Evolutionary conservation across 2,329 filamentous ascomycete species (phyloP).

Genomic region (Aspergillus persii): DNA sequence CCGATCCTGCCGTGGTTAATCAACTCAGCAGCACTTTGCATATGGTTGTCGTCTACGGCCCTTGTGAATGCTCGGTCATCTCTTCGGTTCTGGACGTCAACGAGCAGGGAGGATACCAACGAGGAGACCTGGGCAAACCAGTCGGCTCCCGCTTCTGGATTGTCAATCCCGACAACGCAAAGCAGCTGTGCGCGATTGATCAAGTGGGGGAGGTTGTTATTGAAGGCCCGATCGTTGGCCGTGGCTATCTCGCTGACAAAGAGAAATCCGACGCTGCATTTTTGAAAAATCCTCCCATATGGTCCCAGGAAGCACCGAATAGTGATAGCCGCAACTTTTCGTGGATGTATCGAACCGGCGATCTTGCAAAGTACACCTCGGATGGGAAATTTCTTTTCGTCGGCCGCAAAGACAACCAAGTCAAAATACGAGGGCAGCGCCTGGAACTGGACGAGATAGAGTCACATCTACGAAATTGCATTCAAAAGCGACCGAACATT

Average conservation of each 20-base stretch:
- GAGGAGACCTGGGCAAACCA: neutral
- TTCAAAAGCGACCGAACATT: no score
- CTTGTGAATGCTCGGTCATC: no score
- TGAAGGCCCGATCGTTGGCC: conserved; percentile 25
- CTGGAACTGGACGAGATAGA: neutral
- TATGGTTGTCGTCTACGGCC: no score
- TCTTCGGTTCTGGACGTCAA: no score
- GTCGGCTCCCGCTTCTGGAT: neutral
- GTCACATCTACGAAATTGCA: neutral
- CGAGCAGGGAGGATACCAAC: no score
- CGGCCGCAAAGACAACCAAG: neutral
- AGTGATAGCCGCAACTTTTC: no score
- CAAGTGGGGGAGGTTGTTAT: conserved; percentile 30
- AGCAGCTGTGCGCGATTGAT: conserved; percentile 16
- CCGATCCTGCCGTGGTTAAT: no score
- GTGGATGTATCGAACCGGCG: neutral
- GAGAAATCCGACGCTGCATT: neutral
- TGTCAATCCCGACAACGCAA: neutral
- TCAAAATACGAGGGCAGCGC: neutral
- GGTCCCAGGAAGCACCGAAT: neutral
- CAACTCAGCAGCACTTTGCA: no score
- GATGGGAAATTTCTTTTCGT: neutral
- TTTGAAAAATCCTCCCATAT: neutral
- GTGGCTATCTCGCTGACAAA: conserved; percentile 22
- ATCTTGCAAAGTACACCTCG: neutral